A percentile compares a stretch with the other conserved stretches of the same genome.
Conservation (phyloP, 176 grass and related monocot species). For the Echinochloa phyllopogon region DNA sequence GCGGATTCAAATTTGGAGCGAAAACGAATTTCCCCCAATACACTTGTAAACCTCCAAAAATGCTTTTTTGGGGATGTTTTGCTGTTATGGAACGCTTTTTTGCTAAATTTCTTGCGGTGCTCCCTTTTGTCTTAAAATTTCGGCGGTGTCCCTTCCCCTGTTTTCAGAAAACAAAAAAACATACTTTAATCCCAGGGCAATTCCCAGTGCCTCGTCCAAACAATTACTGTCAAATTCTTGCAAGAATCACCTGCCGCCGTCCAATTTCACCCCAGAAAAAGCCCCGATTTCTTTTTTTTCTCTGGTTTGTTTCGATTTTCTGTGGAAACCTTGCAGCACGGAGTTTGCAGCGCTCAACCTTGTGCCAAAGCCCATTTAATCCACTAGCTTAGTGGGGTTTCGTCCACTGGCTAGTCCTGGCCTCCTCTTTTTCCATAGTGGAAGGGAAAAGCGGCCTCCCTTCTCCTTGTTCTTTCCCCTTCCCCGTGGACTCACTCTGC, state of each 20-base stretch:
- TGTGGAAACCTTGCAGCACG: background rate
- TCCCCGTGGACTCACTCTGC: conserved; percentile 21
- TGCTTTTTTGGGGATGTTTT: conserved; percentile 28
- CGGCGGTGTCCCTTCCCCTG: too few relatives aligned
- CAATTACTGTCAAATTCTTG: background rate
- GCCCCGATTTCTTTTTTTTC: background rate
- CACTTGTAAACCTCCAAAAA: background rate
- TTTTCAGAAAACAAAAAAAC: background rate
- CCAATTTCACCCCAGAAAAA: conserved; percentile 14
- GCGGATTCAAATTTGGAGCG: background rate
- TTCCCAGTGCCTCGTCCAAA: background rate
- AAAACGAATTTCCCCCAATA: background rate
- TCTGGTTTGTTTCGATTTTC: conserved; percentile 8
- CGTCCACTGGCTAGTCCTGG: conserved; percentile 19
- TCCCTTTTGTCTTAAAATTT: conserved; percentile 5
- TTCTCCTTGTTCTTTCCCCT: too few relatives aligned
- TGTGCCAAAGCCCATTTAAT: conserved; percentile 19
- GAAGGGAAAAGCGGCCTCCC: conserved; percentile 37
- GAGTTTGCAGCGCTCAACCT: background rate
- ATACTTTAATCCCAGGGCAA: background rate
- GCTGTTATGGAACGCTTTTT: background rate
- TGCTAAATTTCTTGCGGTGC: background rate
- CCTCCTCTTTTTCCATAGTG: conserved; percentile 40
- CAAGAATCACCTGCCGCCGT: background rate
- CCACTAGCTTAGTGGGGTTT: conserved; percentile 35